Conservation (phyloP, 1,284 basidiomycete genomes). For the Ceratobasidium sp. region DNA sequence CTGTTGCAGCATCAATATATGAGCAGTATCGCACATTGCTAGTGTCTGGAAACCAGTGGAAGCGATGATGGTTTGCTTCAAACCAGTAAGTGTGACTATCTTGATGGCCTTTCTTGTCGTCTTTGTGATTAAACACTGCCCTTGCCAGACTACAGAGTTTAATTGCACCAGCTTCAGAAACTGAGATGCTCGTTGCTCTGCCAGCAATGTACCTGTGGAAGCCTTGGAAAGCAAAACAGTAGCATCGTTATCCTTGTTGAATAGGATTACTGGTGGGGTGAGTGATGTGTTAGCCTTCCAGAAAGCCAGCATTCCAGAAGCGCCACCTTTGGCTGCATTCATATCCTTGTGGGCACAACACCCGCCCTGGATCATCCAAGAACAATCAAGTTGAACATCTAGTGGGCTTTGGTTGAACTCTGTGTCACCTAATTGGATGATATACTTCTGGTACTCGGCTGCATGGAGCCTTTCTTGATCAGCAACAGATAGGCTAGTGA, state of each 20-base stretch:
- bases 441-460: slow-evolving; percentile 16
- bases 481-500: background rate
- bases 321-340: slow-evolving; percentile 51
- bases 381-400: background rate
- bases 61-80: slow-evolving; percentile 20
- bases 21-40: slow-evolving; percentile 39
- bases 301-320: slow-evolving; percentile 46
- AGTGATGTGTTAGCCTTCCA: slow-evolving; percentile 35
- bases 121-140: slow-evolving; percentile 54
- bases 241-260: slow-evolving; percentile 53
- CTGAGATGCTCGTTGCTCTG: slow-evolving; percentile 21
- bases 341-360: slow-evolving; percentile 38
- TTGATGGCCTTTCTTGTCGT: slow-evolving; percentile 56
- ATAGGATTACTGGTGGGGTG: slow-evolving; percentile 50
- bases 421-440: background rate
- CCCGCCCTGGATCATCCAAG: slow-evolving; percentile 15
- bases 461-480: slow-evolving; percentile 6
- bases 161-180: slow-evolving; percentile 50
- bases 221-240: slow-evolving; percentile 7
- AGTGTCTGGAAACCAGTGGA: slow-evolving; percentile 24
- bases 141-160: slow-evolving; percentile 54
- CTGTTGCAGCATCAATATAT: slow-evolving; percentile 34
- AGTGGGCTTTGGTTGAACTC: background rate
- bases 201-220: background rate
- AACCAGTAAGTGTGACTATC: slow-evolving; percentile 51